Conservation (phyloP, 208 protist genomes). For the Leptomonas seymouri region DNA sequence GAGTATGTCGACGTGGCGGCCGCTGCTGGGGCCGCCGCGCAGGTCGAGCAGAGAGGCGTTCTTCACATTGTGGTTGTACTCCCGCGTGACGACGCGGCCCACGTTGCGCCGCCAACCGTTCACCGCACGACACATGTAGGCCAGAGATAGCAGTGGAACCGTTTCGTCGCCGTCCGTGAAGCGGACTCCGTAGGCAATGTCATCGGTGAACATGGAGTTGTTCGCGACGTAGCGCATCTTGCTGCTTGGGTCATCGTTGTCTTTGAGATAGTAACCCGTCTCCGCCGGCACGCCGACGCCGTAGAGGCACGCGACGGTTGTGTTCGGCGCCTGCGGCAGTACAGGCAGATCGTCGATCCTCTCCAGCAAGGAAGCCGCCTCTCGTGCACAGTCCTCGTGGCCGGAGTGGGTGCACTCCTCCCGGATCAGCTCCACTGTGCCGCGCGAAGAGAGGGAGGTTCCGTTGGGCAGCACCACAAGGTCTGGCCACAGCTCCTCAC, state of each 20-base stretch:
- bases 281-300: slow-evolving; percentile 85
- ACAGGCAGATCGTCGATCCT: slow-evolving; percentile 46
- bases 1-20: slow-evolving; percentile 91
- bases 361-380: slow-evolving; percentile 39
- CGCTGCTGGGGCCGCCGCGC: slow-evolving; percentile 62
- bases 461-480: slow-evolving; percentile 60
- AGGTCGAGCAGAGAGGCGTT: slow-evolving; percentile 44
- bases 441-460: slow-evolving; percentile 38
- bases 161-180: slow-evolving; percentile 89
- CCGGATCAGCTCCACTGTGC: slow-evolving; percentile 38
- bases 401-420: slow-evolving; percentile 53
- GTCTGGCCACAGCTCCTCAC: slow-evolving; percentile 53
- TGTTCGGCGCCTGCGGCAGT: slow-evolving; percentile 83
- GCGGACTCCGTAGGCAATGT: slow-evolving; percentile 61
- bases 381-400: slow-evolving; percentile 48
- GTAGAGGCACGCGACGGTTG: slow-evolving; percentile 91
- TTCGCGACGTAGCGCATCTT: slow-evolving; percentile 34
- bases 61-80: slow-evolving; percentile 63
- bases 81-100: slow-evolving; percentile 81
- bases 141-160: slow-evolving; percentile 87
- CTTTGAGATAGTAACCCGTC: slow-evolving; percentile 71
- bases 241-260: slow-evolving; percentile 1
- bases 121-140: slow-evolving; percentile 89
- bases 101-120: slow-evolving; percentile 87
- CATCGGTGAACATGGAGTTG: slow-evolving; percentile 26